Base-by-base conservation (phyloP, 768 basidiomycete genomes). In the Tylopilus subfusipes region DNA sequence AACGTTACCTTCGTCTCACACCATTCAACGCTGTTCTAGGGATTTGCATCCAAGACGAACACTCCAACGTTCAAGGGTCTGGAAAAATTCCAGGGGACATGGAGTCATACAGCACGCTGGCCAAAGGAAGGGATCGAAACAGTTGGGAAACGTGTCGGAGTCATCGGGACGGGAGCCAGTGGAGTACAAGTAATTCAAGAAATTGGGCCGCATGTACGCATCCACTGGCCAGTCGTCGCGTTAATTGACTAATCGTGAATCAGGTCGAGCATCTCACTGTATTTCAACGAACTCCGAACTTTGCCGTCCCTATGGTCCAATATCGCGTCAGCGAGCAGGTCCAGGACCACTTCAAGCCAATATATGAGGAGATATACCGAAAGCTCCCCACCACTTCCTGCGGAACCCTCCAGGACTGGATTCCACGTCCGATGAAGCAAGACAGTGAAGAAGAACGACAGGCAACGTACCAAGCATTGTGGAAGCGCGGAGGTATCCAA, bases 201-300 rank as follows among this genome's bases (percentile, higher is more conserved):
- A 14, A 51, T 63, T 9, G 61, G 57, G 11, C 24, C 0, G 33
- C 52, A 63, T 18, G 61, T 63, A 43, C 5, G 54, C 21, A 39
- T 5, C 9, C 5, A 10, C 10, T 47, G 11, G 6, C 13, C 3
- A 12, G 38, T 10, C 3, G 1, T 12, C 29, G 12, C 0, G n/a
- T 18, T 27, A 6, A 25, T 8, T 16, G 4, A 25, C 29, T 55
- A 8, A 50, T 19, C 13, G 6, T 16, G 44, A 10, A 42, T 29
- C 34, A 64, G 54, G 62, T 50, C 1, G 8, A 54, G 1, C 29
- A 46, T 11, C 48, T 60, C 2, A 53, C 55, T 19, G 48, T 54
- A 14, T 61, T 60, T 48, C 58, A 64, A 29, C 55, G 62, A 33
- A 57, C 58, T 2, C 62, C 63, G 3, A 64, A 57, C 11, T 42